phyloP scores from a whole-genome alignment of 108 stramenopile species.

The Fragilaria crotonensis region DNA sequence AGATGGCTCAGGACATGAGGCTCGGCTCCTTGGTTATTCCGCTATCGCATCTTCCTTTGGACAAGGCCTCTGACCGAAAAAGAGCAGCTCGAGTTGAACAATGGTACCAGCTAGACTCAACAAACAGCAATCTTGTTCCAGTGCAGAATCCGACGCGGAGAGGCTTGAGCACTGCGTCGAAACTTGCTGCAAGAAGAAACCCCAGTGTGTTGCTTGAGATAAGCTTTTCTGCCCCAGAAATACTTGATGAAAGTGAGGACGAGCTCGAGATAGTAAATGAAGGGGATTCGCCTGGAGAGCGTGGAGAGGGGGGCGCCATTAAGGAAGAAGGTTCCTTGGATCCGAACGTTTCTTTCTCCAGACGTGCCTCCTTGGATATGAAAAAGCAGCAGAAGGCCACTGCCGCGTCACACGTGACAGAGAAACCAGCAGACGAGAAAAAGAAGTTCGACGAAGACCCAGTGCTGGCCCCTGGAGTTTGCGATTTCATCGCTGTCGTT shows the following conservation, averaged over 20 bases:
- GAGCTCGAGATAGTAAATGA: slow-evolving; percentile 34
- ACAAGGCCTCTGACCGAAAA: slow-evolving; percentile 24
- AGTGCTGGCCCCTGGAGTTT: slow-evolving; percentile 59
- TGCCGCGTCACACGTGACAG: background rate
- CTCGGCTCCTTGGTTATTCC: slow-evolving; percentile 64
- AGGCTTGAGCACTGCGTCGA: slow-evolving; percentile 5
- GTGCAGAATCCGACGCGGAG: slow-evolving; percentile 1
- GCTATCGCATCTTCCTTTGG: slow-evolving; percentile 46
- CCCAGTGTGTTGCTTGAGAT: slow-evolving; percentile 78
- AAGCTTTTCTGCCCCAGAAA: slow-evolving; percentile 34
- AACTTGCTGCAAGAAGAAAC: slow-evolving; percentile 34
- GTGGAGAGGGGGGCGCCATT: background rate
- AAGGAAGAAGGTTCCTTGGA: background rate
- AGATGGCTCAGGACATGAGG: slow-evolving; percentile 37
- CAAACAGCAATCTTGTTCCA: background rate
- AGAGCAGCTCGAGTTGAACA: slow-evolving; percentile 49
- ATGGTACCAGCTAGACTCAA: slow-evolving; percentile 52
- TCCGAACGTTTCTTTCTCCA: slow-evolving; percentile 18
- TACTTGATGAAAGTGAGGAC: slow-evolving; percentile 61
- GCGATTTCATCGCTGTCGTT: slow-evolving; percentile 72
- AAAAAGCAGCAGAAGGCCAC: slow-evolving; percentile 10
- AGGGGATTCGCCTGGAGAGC: background rate
- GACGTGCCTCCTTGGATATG: slow-evolving; percentile 12
- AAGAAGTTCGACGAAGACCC: slow-evolving; percentile 50
- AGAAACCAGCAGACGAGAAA: slow-evolving; percentile 6